These are phyloP conservation scores for Leptographium flavum DNA, from an alignment of 2,329 filamentous ascomycete species.

Conservation along the genomic window DNA sequence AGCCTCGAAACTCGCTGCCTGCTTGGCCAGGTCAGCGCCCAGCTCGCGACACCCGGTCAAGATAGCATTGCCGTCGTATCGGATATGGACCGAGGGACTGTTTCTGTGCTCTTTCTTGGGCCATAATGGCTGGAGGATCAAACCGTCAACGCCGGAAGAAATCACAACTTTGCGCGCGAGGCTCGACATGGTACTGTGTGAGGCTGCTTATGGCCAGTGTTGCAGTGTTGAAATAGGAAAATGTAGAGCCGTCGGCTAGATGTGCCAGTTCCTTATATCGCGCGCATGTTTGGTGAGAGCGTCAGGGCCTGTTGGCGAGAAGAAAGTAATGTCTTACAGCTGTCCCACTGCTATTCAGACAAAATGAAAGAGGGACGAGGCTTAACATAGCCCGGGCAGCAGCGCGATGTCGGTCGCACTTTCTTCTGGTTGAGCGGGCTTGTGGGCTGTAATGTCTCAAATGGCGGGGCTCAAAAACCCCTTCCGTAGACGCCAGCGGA, in stretches of 20 bases:
- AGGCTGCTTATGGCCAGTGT: not conserved
- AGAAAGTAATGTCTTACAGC: not conserved
- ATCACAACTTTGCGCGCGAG: constrained; percentile 69
- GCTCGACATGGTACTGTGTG: constrained; percentile 45
- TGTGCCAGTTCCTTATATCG: not conserved
- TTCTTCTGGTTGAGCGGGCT: not conserved
- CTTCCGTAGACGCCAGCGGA: not conserved
- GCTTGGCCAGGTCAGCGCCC: constrained; percentile 26
- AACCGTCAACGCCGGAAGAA: constrained; percentile 67
- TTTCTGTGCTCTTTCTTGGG: constrained; percentile 44
- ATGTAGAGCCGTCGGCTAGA: not conserved
- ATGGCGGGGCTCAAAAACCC: constrained; percentile 1
- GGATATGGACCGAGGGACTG: constrained; percentile 47
- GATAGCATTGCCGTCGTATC: constrained; percentile 47
- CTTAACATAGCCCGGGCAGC: not conserved
- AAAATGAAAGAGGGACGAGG: not conserved
- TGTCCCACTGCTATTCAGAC: too few relatives aligned
- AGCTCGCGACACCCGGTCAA: constrained; percentile 30
- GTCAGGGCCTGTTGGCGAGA: not conserved
- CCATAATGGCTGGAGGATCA: constrained; percentile 62
- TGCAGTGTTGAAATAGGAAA: constrained; percentile 1
- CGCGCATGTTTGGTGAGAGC: not conserved
- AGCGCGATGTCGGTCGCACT: constrained; percentile 8
- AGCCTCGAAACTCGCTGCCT: constrained; percentile 40
- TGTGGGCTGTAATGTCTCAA: not conserved